Percentiles rank a stretch among this genome's conserved stretches.
Evolutionary conservation across 106 monocot species (phyloP).

Genomic region (Agapanthus africanus): DNA sequence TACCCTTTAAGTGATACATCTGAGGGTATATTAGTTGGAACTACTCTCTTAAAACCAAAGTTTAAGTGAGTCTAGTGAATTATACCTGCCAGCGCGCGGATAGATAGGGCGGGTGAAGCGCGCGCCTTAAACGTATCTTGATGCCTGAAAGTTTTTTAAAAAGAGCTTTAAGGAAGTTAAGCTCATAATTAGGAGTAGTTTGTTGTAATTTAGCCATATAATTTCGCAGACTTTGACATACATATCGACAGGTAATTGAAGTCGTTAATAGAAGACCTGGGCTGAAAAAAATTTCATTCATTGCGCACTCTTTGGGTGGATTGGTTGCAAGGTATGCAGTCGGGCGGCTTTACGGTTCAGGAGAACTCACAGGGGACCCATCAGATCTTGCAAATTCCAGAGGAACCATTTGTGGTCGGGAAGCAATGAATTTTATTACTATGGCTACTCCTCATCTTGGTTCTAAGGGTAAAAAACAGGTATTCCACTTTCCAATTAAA

Average conservation of each 20-base stretch:
- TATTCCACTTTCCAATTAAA: slow-evolving; percentile 11
- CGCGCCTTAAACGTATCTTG: too few species aligned
- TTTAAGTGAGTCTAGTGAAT: too few species aligned
- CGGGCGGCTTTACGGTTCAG: slow-evolving; percentile 50
- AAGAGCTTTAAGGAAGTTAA: too few species aligned
- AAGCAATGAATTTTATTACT: slow-evolving; percentile 92
- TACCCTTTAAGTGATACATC: too few species aligned
- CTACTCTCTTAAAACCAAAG: too few species aligned
- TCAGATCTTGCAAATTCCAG: slow-evolving; percentile 7
- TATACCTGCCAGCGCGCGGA: too few species aligned
- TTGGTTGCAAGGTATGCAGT: slow-evolving; percentile 93
- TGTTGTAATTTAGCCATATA: too few species aligned
- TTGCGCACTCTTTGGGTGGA: slow-evolving; percentile 94
- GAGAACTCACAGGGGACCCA: slow-evolving; percentile 12
- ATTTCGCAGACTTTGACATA: neutral
- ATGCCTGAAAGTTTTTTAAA: too few species aligned
- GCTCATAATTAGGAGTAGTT: too few species aligned
- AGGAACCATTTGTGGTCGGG: slow-evolving; percentile 70
- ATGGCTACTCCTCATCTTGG: slow-evolving; percentile 98
- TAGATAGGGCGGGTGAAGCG: too few species aligned
- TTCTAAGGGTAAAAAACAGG: slow-evolving; percentile 84
- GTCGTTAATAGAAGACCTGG: slow-evolving; percentile 43
- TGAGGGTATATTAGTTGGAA: too few species aligned
- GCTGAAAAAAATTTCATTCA: slow-evolving; percentile 75
- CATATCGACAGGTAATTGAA: slow-evolving; percentile 47